phyloP scores from a whole-genome alignment of 306 rosid genomes.

The Acacia crassicarpa region DNA sequence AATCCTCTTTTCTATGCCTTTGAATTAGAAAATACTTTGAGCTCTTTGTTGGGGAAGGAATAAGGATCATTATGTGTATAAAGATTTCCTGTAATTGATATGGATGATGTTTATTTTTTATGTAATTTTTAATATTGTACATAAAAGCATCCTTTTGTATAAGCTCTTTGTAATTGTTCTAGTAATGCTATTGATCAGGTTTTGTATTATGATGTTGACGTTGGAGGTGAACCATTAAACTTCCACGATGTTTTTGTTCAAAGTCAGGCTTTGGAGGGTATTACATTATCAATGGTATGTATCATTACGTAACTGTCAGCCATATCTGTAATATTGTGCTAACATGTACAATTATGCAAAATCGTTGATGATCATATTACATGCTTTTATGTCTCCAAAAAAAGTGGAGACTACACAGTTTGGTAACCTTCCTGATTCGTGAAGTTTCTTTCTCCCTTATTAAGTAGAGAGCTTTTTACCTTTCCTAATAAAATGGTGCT shows the following conservation, averaged over 20 bases:
- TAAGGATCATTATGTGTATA: not conserved
- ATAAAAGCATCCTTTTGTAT: slow-evolving; percentile 3
- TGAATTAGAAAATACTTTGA: not conserved
- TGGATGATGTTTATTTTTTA: slow-evolving; percentile 12
- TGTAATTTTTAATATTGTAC: not conserved
- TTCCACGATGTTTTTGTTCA: slow-evolving; percentile 83
- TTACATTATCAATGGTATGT: slow-evolving; percentile 86
- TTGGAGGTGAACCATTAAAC: slow-evolving; percentile 82
- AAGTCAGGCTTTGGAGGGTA: slow-evolving; percentile 96
- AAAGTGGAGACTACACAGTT: not conserved
- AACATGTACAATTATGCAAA: slow-evolving; percentile 4
- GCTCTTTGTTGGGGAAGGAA: not conserved
- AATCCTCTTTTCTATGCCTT: not conserved
- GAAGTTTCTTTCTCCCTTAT: not conserved
- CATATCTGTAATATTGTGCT: slow-evolving; percentile 18
- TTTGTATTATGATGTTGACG: slow-evolving; percentile 77
- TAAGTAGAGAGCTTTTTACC: not conserved
- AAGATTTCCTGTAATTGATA: slow-evolving; percentile 8
- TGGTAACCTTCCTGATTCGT: not conserved
- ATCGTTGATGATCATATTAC: not conserved
- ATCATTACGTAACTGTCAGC: slow-evolving; percentile 3
- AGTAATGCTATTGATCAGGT: slow-evolving; percentile 49
- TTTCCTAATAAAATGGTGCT: not conserved
- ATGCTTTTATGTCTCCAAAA: not conserved
- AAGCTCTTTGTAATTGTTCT: slow-evolving; percentile 21